These are phyloP conservation scores for Ophiostoma quercus DNA, from an alignment of 2,329 filamentous ascomycete species.

Conservation along the genomic window DNA sequence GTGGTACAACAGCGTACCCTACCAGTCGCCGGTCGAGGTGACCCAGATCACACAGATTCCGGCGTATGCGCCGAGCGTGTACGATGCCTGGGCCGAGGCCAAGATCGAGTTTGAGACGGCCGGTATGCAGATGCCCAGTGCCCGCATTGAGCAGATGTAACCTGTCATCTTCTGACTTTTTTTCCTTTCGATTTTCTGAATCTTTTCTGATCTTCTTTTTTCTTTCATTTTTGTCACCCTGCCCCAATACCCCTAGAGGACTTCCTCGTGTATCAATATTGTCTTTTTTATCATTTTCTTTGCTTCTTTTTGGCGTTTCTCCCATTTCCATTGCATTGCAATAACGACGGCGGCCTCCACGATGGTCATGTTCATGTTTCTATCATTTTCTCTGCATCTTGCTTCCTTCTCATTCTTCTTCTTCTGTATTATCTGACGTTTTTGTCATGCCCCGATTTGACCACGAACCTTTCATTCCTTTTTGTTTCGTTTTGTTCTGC, in stretches of 20 bases:
- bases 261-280: constrained; percentile 21
- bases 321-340: constrained; percentile 4
- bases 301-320: not conserved
- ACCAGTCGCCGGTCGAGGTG: constrained; percentile 55
- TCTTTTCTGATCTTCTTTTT: not conserved
- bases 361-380: constrained; percentile 10
- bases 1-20: constrained; percentile 50
- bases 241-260: constrained; percentile 22
- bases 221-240: constrained; percentile 2
- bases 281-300: constrained; percentile 12
- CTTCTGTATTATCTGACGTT: not conserved
- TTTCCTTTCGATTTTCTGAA: not conserved
- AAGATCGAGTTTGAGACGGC: constrained; percentile 57
- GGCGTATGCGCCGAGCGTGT: constrained; percentile 46
- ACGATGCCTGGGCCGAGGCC: constrained; percentile 46
- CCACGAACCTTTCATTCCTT: constrained; percentile 9
- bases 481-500: not conserved
- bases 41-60: constrained; percentile 50
- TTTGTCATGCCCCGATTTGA: constrained; percentile 9
- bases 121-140: constrained; percentile 55
- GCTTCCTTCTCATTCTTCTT: not conserved
- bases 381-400: not conserved
- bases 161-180: constrained; percentile 29
- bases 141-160: constrained; percentile 52
- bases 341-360: constrained; percentile 16